Conservation (phyloP, 164 flowering plant genomes). For the Tetrastigma voinierianum region DNA sequence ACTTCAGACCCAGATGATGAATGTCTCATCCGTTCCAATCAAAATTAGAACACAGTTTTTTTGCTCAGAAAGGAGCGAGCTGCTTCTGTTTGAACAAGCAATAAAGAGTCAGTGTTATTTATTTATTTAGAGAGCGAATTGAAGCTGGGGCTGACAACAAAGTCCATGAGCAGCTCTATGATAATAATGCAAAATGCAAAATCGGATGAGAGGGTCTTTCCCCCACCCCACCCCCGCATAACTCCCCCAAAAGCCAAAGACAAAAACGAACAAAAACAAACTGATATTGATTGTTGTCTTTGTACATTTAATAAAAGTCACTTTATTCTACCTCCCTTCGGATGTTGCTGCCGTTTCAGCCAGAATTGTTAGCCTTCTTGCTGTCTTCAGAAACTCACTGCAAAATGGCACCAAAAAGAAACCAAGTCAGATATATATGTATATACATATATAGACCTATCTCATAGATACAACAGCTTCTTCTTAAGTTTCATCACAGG, state of each 20-base stretch:
- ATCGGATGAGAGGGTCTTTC: not conserved
- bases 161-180: not conserved
- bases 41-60: not conserved
- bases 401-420: not conserved
- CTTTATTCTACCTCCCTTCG: conserved; percentile 6
- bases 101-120: not conserved
- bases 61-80: too few species aligned
- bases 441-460: too few species aligned
- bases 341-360: conserved; percentile 25
- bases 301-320: conserved; percentile 19
- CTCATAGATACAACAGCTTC: too few species aligned
- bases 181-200: too few species aligned
- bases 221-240: too few species aligned
- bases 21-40: too few species aligned
- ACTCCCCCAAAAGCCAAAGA: not conserved
- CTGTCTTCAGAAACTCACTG: conserved; percentile 34
- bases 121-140: not conserved
- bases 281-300: not conserved
- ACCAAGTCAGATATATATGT: not conserved
- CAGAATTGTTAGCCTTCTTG: conserved; percentile 29
- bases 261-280: conserved; percentile 1
- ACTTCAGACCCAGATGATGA: too few species aligned
- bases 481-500: too few species aligned
- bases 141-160: not conserved
- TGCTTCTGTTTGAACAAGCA: not conserved